Evolutionary conservation across 768 basidiomycete genomes (phyloP).

Genomic region (Pleurotus eryngii): DNA sequence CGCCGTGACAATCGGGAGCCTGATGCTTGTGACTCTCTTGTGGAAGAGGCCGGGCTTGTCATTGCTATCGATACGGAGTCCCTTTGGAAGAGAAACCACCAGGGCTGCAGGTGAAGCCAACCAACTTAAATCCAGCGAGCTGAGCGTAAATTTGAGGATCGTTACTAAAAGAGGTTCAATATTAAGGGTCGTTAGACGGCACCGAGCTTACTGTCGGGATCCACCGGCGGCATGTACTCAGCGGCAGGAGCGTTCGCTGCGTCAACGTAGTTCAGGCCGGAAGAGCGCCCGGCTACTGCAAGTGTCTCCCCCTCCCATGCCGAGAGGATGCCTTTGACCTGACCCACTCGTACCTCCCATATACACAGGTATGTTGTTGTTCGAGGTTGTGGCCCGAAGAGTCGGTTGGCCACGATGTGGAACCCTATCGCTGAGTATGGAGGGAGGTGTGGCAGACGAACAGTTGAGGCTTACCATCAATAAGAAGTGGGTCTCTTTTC

Average conservation of each 20-base stretch:
- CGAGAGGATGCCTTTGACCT: constrained; percentile 53
- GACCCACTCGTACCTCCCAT: constrained; percentile 84
- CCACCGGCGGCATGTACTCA: constrained; percentile 55
- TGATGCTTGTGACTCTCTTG: constrained; percentile 59
- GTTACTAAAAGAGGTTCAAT: constrained; percentile 54
- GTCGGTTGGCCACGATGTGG: constrained; percentile 75
- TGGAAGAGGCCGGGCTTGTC: constrained; percentile 70
- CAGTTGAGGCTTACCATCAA: constrained; percentile 34
- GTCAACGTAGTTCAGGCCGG: constrained; percentile 73
- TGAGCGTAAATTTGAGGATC: constrained; percentile 68
- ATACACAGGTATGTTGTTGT: constrained; percentile 87
- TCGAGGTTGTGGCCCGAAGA: constrained; percentile 87
- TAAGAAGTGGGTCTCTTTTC: constrained; percentile 40
- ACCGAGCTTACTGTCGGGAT: constrained; percentile 69
- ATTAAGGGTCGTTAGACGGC: background rate
- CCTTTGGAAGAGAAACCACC: constrained; percentile 51
- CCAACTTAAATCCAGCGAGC: constrained; percentile 53
- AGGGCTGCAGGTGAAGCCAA: constrained; percentile 50
- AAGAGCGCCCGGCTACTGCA: constrained; percentile 48
- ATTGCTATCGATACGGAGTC: constrained; percentile 67
- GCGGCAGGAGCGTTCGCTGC: constrained; percentile 75
- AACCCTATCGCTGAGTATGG: constrained; percentile 46
- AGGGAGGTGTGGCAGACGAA: background rate
- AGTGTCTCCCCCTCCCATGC: constrained; percentile 52
- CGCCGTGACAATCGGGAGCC: constrained; percentile 45